Base-by-base conservation (phyloP, 345 rosid genomes). In the Combretum micranthum region DNA sequence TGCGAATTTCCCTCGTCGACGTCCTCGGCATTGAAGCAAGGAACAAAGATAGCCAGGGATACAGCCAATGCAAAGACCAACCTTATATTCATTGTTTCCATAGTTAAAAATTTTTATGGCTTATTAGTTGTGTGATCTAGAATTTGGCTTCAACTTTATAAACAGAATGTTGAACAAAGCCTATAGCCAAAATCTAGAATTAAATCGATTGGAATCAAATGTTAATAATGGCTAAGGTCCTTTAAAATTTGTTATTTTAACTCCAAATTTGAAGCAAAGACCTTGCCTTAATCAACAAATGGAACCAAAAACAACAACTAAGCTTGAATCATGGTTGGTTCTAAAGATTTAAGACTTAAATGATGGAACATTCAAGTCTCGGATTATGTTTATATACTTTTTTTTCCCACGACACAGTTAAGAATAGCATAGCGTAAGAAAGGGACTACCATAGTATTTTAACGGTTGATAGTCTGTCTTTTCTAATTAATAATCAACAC, bases 181-280 rank as follows among this genome's bases (percentile, higher is more conserved):
- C 13, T 16, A 14, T 45, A 55, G 46, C 46, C 58, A 37, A 39
- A 22, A 46, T 18, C 42, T 17, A 17, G 14, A 55, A 22, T 55
- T 23, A 21, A 39, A 14, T 37, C 46, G 39, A 39, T 20, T 14
- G 46, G 58, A 44, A 44, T 37, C 22, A 39, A 39, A n/a, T 39
- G 58, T 55, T 55, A 17, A 46, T 43, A 48, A 21, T 50, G 64
- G 64, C 64, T 10, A 60, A 60, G 64, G 64, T 60, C 64, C 50
- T 47, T 17, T 18, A 20, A 20, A 20, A n/a, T 50, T 48, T 43
- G 56, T 42, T 56, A n/a, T n/a, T n/a, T n/a, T n/a, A n/a, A n/a
- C 56, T 51, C 56, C 64, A 42, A 44, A 22, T 39, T 39, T 49
- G 19, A 60, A 44, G 14, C 22, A 39, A 21, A 6, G 56, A 55